These are phyloP conservation scores for Tolypocladium pustulatum DNA, from an alignment of 2,329 filamentous ascomycete genomes.

Conservation along the genomic window DNA sequence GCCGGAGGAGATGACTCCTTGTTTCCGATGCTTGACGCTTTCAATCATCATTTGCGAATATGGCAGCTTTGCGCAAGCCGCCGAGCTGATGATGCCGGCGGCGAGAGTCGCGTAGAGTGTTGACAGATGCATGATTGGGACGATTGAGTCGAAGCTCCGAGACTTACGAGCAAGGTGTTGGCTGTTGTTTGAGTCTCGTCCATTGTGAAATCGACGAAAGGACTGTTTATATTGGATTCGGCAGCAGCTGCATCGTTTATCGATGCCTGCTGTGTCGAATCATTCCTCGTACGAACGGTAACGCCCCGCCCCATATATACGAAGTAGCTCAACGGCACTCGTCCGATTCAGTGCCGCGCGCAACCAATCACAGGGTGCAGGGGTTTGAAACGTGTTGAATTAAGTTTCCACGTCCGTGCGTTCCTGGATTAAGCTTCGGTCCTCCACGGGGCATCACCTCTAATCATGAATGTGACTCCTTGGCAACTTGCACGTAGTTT, in stretches of 20 bases:
- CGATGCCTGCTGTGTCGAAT: not conserved
- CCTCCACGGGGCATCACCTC: not conserved
- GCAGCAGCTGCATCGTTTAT: not conserved
- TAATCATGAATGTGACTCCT: not conserved
- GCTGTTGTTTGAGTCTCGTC: not conserved
- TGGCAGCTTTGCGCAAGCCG: not conserved
- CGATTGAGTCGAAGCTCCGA: not conserved
- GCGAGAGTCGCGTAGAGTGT: not conserved
- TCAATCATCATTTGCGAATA: conserved; percentile 9
- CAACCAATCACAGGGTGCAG: not conserved
- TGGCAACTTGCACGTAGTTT: no score
- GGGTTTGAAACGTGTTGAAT: not conserved
- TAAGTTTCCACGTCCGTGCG: not conserved
- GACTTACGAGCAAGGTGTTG: not conserved
- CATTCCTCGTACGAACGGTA: not conserved
- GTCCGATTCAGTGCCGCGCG: not conserved
- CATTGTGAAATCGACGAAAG: not conserved
- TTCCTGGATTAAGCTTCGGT: not conserved
- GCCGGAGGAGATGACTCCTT: conserved; percentile 11
- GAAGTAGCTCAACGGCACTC: not conserved
- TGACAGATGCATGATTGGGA: not conserved
- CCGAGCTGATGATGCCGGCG: not conserved
- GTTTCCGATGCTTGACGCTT: conserved; percentile 12
- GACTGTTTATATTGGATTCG: not conserved
- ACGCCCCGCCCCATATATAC: not conserved